phyloP scores from a whole-genome alignment of 2,329 filamentous ascomycete genomes.

The Lecanicillium sp. region DNA sequence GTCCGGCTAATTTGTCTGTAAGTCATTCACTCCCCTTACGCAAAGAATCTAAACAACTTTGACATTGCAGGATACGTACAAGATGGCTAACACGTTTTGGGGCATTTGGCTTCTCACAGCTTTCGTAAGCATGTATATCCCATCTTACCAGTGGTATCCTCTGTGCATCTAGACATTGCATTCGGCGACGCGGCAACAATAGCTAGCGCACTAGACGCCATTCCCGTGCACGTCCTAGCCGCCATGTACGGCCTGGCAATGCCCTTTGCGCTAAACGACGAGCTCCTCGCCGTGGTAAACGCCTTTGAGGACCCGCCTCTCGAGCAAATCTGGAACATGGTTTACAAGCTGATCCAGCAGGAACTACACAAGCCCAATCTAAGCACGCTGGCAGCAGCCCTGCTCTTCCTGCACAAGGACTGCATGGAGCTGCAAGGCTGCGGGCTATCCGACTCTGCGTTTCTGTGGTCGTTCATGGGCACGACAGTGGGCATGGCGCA shows the following conservation, averaged over 20 bases:
- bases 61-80: too few species aligned
- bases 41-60: neutral
- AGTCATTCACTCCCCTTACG: neutral
- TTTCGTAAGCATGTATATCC: slow-evolving; percentile 11
- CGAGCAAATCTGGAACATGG: slow-evolving; percentile 8
- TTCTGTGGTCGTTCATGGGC: slow-evolving; percentile 28
- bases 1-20: slow-evolving; percentile 8
- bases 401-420: slow-evolving; percentile 10
- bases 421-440: neutral
- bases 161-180: slow-evolving; percentile 5
- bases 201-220: slow-evolving; percentile 1
- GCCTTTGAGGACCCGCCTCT: slow-evolving; percentile 3
- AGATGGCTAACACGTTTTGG: too few species aligned
- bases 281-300: slow-evolving; percentile 6
- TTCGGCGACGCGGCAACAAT: neutral
- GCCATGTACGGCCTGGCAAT: slow-evolving; percentile 11
- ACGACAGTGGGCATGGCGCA: slow-evolving; percentile 23
- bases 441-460: slow-evolving; percentile 20
- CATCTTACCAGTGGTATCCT: slow-evolving; percentile 8
- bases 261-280: slow-evolving; percentile 10
- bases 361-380: slow-evolving; percentile 6
- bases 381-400: slow-evolving; percentile 5
- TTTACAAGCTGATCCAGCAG: slow-evolving; percentile 6
- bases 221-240: slow-evolving; percentile 8
- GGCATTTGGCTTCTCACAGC: too few species aligned